Conservation (phyloP, 768 basidiomycete species). For the Boletus pseudo-olivaceus region DNA sequence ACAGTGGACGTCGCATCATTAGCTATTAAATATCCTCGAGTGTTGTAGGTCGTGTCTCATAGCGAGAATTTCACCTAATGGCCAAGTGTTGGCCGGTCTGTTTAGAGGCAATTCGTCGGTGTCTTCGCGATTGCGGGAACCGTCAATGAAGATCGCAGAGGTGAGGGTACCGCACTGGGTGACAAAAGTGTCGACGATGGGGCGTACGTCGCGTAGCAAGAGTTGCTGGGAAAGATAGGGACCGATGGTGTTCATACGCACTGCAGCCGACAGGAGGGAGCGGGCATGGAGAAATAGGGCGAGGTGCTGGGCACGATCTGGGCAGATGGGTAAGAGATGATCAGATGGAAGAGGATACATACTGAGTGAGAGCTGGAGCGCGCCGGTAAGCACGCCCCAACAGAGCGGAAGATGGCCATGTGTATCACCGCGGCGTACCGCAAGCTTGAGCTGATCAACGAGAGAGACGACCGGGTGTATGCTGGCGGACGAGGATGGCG, state of each 20-base stretch:
- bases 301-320: constrained; percentile 82
- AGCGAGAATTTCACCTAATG: constrained; percentile 88
- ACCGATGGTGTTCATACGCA: constrained; percentile 87
- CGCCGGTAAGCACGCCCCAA: constrained; percentile 84
- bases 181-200: constrained; percentile 58
- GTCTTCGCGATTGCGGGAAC: neutral
- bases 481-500: constrained; percentile 32
- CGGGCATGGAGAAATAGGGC: constrained; percentile 93
- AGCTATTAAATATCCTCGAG: constrained; percentile 93
- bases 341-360: constrained; percentile 1
- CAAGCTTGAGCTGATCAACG: constrained; percentile 66
- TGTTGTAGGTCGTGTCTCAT: constrained; percentile 92
- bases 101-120: constrained; percentile 27
- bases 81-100: constrained; percentile 91
- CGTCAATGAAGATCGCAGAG: constrained; percentile 39
- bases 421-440: constrained; percentile 58
- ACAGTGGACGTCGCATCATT: neutral
- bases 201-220: constrained; percentile 67
- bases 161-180: constrained; percentile 43
- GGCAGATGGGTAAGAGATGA: constrained; percentile 2
- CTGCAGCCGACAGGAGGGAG: constrained; percentile 84
- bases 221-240: constrained; percentile 92
- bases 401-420: constrained; percentile 86
- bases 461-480: constrained; percentile 30
- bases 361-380: constrained; percentile 74